Base-by-base conservation (phyloP, 306 rosid species). In the Mimosa bimucronata region DNA sequence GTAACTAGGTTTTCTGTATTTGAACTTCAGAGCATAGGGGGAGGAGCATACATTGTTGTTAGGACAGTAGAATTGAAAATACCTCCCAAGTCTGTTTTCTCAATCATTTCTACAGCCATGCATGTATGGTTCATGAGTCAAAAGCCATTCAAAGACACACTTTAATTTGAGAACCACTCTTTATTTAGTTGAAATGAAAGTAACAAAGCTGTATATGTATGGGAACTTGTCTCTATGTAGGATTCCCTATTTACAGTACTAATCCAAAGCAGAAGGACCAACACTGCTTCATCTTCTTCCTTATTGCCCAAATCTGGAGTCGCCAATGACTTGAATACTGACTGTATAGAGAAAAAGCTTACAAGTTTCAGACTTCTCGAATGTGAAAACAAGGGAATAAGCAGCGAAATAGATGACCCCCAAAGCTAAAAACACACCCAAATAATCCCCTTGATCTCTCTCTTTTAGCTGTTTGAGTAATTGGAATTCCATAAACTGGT, bases 401-500 rank as follows among this genome's bases (percentile, higher is more conserved):
- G 79, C 93, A 89, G 42, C 84, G 87, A 81, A 91, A 77, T 11
- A 91, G 68, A 57, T 77, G 79, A 74, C 81, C 45, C 46, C 88
- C 86, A 37, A 82, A 83, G 73, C 74, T 61, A 34, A 83, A 41
- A 48, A 81, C 70, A 50, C 81, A 88, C 26, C 86, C 87, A 66
- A 83, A 76, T 74, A 77, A 58, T 7, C 60, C 76, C 7, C 41
- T 67, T 15, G 80, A 81, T 77, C 81, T 85, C 58, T 73, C 83
- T 53, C 3, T 19, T 53, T 0, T 53, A 7, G 38, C 44, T 38
- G 79, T 50, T 19, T 79, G 77, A 66, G 70, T 19, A 31, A 73
- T 82, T 18, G 91, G 94, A 73, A 89, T 53, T 75, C 92, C 94
- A 82, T 78, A 84, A 21, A 84, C 92, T 31, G 88, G 89, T 62